These are phyloP conservation scores for Nitzschia putrida DNA, from an alignment of 108 stramenopile species.

Conservation along the genomic window DNA sequence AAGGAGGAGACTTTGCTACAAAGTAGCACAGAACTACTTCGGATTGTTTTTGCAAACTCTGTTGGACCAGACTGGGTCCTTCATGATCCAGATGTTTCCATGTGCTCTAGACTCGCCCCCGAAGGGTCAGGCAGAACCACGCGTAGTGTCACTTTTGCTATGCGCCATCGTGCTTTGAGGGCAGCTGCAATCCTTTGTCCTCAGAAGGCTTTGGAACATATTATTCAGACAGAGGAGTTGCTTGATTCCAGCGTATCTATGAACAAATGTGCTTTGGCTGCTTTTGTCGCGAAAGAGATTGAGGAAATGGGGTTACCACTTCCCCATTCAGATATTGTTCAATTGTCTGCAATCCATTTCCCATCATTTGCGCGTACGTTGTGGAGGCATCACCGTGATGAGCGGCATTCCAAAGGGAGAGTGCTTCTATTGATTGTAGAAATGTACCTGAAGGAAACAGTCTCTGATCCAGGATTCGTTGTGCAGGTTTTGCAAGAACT, in stretches of 20 bases:
- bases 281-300: slow-evolving; percentile 83
- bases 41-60: slow-evolving; percentile 73
- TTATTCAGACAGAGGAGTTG: slow-evolving; percentile 52
- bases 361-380: slow-evolving; percentile 80
- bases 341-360: slow-evolving; percentile 76
- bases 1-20: slow-evolving; percentile 43
- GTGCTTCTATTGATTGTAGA: slow-evolving; percentile 74
- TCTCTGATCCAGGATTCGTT: slow-evolving; percentile 58
- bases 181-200: slow-evolving; percentile 80
- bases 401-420: slow-evolving; percentile 58
- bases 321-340: slow-evolving; percentile 77
- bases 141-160: slow-evolving; percentile 71
- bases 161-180: slow-evolving; percentile 82
- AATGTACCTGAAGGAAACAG: slow-evolving; percentile 58
- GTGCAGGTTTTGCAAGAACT: slow-evolving; percentile 57
- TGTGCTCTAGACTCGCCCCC: slow-evolving; percentile 2
- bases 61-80: slow-evolving; percentile 39
- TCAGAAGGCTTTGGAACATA: slow-evolving; percentile 65
- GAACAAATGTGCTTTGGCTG: slow-evolving; percentile 61
- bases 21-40: slow-evolving; percentile 68
- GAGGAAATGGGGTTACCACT: slow-evolving; percentile 87
- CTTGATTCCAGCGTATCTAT: slow-evolving; percentile 27
- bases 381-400: slow-evolving; percentile 72
- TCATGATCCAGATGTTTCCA: slow-evolving; percentile 37
- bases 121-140: slow-evolving; percentile 9